phyloP scores from a whole-genome alignment of 805 yeast genomes.

The Torulaspora microellipsoides region DNA sequence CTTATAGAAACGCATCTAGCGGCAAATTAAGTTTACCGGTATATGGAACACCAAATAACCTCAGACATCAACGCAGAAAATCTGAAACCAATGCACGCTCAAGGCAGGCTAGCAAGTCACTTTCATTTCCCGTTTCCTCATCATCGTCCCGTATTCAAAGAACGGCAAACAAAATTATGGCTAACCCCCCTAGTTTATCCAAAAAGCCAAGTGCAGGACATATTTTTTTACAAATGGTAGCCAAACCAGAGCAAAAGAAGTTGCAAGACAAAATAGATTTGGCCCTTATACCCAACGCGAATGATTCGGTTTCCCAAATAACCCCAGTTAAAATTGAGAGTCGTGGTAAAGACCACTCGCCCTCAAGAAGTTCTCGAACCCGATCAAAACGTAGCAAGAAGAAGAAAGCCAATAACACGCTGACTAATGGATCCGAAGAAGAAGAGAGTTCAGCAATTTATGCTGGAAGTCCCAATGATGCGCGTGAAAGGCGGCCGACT shows the following conservation, averaged over 20 bases:
- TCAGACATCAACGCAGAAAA: conserved; percentile 20
- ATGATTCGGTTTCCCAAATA: conserved; percentile 3
- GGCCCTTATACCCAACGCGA: conserved; percentile 7
- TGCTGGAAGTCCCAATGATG: conserved; percentile 9
- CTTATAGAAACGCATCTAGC: conserved; percentile 8
- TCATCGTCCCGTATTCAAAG: conserved; percentile 18
- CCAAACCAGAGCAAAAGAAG: conserved; percentile 1
- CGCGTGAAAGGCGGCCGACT: conserved; percentile 3
- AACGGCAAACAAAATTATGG: conserved; percentile 7
- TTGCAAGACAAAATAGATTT: conserved; percentile 9
- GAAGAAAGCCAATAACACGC: conserved; percentile 1
- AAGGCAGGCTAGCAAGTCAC: conserved; percentile 17
- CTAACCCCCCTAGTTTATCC: conserved; percentile 14
- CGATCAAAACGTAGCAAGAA: conserved; percentile 3
- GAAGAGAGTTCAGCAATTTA: conserved; percentile 8
- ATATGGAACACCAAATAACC: conserved; percentile 12
- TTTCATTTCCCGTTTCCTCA: conserved; percentile 22
- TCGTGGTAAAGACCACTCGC: conserved; percentile 3
- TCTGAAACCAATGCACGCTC: conserved; percentile 22
- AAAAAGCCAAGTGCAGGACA: conserved; percentile 24
- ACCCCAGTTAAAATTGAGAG: conserved; percentile 3
- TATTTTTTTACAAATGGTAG: conserved; percentile 10
- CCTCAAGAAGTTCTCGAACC: conserved; percentile 2
- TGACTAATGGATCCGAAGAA: conserved; percentile 13
- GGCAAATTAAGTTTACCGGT: conserved; percentile 10